phyloP scores from a whole-genome alignment of 495 filamentous ascomycete species.

The Xylaria scruposa region DNA sequence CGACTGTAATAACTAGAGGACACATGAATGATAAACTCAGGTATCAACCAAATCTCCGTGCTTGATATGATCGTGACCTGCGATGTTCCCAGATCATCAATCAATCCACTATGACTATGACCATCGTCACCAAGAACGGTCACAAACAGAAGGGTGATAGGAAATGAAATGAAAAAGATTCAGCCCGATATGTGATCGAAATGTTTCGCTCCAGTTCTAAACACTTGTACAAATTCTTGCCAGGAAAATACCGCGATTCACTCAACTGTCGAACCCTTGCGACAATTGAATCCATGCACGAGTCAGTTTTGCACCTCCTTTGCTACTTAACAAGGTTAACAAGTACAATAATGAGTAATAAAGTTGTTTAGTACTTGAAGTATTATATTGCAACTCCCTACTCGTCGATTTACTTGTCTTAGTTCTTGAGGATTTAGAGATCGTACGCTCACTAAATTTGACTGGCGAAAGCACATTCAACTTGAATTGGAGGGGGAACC shows the following conservation, averaged over 20 bases:
- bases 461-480: too few relatives aligned
- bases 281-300: too few relatives aligned
- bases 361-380: too few relatives aligned
- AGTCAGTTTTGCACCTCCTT: too few relatives aligned
- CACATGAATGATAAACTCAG: background rate
- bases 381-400: too few relatives aligned
- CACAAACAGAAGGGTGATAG: background rate
- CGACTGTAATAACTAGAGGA: conserved; percentile 1
- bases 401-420: too few relatives aligned
- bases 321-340: too few relatives aligned
- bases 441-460: too few relatives aligned
- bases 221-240: background rate
- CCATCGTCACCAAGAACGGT: background rate
- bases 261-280: too few relatives aligned
- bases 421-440: too few relatives aligned
- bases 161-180: background rate
- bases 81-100: background rate
- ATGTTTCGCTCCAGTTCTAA: background rate
- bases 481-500: too few relatives aligned
- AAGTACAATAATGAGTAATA: too few relatives aligned
- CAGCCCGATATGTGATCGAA: background rate
- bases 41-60: background rate
- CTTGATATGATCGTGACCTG: background rate
- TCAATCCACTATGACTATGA: background rate
- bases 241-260: background rate